These are phyloP conservation scores for Fusarium drepaniforme DNA, from an alignment of 2,329 filamentous ascomycete species.

Conservation along the genomic window DNA sequence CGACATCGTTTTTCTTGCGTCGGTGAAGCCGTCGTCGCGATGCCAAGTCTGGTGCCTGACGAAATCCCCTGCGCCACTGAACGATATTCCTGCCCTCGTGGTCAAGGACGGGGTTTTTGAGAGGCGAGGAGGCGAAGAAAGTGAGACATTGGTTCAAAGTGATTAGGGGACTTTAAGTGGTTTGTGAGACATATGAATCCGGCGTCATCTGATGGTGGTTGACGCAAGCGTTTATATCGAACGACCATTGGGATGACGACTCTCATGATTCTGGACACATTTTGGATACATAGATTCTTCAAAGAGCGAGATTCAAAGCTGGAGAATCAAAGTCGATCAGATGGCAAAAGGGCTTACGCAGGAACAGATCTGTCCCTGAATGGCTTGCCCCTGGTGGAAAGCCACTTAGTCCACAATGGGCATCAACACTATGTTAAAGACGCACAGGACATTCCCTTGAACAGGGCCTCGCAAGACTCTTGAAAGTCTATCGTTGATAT, in stretches of 20 bases:
- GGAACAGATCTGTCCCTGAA: slow-evolving; percentile 21
- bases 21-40: not conserved
- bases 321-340: slow-evolving; percentile 1
- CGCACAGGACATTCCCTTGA: not conserved
- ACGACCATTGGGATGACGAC: not conserved
- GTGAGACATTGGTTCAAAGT: slow-evolving; percentile 19
- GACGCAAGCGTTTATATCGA: slow-evolving; percentile 4
- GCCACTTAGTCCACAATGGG: slow-evolving; percentile 4
- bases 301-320: not conserved
- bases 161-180: not conserved
- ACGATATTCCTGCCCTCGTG: not conserved
- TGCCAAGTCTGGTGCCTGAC: not conserved
- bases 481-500: not conserved
- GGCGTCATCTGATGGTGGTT: not conserved
- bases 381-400: not conserved
- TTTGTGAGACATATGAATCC: slow-evolving; percentile 4
- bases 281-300: not conserved
- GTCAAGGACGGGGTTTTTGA: slow-evolving; percentile 5
- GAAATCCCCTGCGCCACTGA: not conserved
- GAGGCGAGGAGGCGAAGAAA: slow-evolving; percentile 10
- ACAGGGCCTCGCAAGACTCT: not conserved
- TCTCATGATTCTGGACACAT: not conserved
- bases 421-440: not conserved
- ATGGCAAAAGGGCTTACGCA: slow-evolving; percentile 31
- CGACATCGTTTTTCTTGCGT: not conserved